Evolutionary conservation across 257 asterid genomes (phyloP).

Genomic region (Marsdenia floribunda): DNA sequence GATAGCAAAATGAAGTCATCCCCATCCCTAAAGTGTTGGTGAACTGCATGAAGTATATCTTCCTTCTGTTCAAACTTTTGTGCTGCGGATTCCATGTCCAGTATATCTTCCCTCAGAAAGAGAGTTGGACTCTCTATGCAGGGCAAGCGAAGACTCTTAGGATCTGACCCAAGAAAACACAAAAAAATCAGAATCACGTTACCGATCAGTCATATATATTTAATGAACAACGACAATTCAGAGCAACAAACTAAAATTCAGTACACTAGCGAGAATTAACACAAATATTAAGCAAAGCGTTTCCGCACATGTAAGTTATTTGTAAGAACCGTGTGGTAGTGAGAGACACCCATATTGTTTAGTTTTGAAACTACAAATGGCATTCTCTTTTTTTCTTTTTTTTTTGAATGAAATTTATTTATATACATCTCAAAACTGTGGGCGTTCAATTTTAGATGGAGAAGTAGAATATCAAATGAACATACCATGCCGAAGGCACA

Average conservation of each 20-base stretch:
- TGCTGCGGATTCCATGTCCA: slow-evolving; percentile 71
- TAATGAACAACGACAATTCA: neutral
- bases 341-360: too few species aligned
- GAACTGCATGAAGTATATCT: slow-evolving; percentile 43
- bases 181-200: too few species aligned
- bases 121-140: slow-evolving; percentile 51
- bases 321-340: neutral
- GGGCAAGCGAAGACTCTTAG: slow-evolving; percentile 44
- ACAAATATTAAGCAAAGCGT: too few species aligned
- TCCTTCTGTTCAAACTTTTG: slow-evolving; percentile 71
- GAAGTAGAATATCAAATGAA: neutral
- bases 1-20: slow-evolving; percentile 46
- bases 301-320: too few species aligned
- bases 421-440: neutral
- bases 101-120: slow-evolving; percentile 64
- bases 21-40: slow-evolving; percentile 34
- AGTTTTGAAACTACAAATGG: neutral
- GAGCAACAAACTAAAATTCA: neutral
- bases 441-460: neutral
- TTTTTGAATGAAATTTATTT: neutral
- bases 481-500: slow-evolving; percentile 95
- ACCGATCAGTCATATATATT: neutral
- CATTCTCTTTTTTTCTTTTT: neutral
- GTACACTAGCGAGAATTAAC: neutral
- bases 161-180: slow-evolving; percentile 34